Evolutionary conservation across 495 filamentous ascomycete genomes (phyloP).

Genomic region (Pyrenula massariospora): DNA sequence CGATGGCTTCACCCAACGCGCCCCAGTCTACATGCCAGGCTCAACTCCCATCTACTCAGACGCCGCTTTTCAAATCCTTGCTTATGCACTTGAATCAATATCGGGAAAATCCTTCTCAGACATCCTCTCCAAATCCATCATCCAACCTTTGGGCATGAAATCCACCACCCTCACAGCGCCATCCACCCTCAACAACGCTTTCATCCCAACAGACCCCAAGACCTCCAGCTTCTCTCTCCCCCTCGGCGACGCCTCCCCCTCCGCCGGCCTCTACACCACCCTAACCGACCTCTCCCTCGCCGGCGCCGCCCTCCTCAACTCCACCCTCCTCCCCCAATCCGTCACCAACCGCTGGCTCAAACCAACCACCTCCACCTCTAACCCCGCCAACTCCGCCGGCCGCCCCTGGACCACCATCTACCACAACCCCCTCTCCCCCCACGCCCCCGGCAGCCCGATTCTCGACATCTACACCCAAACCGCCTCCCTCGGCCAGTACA

Average conservation of each 20-base stretch:
- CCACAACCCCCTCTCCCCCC: constrained; percentile 11
- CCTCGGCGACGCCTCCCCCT: constrained; percentile 11
- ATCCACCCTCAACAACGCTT: constrained; percentile 13
- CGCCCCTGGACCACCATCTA: constrained; percentile 31
- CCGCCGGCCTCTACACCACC: constrained; percentile 17
- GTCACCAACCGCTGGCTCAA: constrained; percentile 32
- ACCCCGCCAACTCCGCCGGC: constrained; percentile 32
- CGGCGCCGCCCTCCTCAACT: constrained; percentile 37
- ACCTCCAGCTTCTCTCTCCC: constrained; percentile 10
- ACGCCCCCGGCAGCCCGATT: constrained; percentile 13
- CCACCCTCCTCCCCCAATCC: constrained; percentile 24
- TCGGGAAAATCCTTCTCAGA: constrained; percentile 30
- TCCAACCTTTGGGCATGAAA: constrained; percentile 30
- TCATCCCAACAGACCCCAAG: constrained; percentile 19
- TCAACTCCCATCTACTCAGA: constrained; percentile 45
- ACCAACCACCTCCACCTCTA: constrained; percentile 31
- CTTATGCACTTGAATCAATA: constrained; percentile 41
- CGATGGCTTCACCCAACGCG: constrained; percentile 23
- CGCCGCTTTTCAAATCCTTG: constrained; percentile 39
- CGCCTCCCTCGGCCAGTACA: constrained; percentile 34
- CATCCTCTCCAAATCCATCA: constrained; percentile 28
- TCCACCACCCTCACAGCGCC: constrained; percentile 26
- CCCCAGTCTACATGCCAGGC: constrained; percentile 34
- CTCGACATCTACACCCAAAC: constrained; percentile 38
- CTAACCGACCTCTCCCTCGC: constrained; percentile 13